phyloP scores from a whole-genome alignment of 495 filamentous ascomycete genomes.

The Lichina pygmaea region DNA sequence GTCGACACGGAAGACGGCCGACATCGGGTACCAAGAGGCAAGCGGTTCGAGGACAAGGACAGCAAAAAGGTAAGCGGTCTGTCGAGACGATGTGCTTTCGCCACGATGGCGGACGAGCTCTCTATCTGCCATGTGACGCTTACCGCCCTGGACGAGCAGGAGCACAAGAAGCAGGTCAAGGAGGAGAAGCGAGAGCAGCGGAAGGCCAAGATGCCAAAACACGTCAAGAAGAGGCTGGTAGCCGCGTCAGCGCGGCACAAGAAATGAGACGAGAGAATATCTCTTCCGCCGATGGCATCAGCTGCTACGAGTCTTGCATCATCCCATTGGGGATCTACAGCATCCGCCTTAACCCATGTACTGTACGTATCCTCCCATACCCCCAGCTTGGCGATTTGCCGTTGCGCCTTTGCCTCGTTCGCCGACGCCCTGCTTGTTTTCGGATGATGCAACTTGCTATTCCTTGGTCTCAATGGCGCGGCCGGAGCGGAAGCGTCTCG shows the following conservation, averaged over 20 bases:
- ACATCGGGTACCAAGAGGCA: slow-evolving; percentile 44
- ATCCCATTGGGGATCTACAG: too few relatives aligned
- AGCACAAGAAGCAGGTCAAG: slow-evolving; percentile 75
- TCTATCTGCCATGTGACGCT: not conserved
- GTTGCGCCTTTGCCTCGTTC: too few relatives aligned
- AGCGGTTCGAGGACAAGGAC: slow-evolving; percentile 76
- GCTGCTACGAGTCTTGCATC: not conserved
- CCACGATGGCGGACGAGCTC: not conserved
- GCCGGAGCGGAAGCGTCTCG: too few relatives aligned
- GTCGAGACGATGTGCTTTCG: not conserved
- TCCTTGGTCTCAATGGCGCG: too few relatives aligned
- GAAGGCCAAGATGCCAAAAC: slow-evolving; percentile 87
- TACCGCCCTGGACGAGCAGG: slow-evolving; percentile 11
- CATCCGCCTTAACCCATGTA: too few relatives aligned
- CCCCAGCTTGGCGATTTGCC: too few relatives aligned
- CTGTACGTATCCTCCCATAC: too few relatives aligned
- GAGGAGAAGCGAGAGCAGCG: slow-evolving; percentile 80
- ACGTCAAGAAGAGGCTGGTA: slow-evolving; percentile 64
- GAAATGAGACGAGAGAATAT: slow-evolving; percentile 7
- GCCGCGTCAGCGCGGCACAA: slow-evolving; percentile 17
- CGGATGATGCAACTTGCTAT: too few relatives aligned
- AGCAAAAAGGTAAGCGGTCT: slow-evolving; percentile 32
- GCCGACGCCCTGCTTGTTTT: too few relatives aligned
- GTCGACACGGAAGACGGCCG: slow-evolving; percentile 27
- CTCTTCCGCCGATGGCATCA: not conserved